Conservation (phyloP, 495 filamentous ascomycete genomes). For the Penicillium coffeae region DNA sequence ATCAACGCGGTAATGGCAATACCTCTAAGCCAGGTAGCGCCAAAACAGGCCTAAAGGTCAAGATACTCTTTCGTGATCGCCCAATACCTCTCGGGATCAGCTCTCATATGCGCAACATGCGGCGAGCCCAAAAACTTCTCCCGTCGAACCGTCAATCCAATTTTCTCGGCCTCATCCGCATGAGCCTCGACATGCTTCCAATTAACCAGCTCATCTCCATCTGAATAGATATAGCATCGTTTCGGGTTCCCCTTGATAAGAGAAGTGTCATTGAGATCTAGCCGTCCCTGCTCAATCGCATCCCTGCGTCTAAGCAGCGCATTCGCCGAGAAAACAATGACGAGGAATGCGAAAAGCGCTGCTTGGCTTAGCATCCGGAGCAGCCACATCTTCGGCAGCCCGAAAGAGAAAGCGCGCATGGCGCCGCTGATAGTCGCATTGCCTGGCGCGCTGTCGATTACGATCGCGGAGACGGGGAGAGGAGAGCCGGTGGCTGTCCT, state of each 20-base stretch:
- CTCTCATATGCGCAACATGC: constrained; percentile 45
- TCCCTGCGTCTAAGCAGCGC: constrained; percentile 16
- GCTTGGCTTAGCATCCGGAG: constrained; percentile 30
- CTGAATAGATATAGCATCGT: constrained; percentile 46
- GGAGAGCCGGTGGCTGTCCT: constrained; percentile 24
- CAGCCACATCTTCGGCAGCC: constrained; percentile 30
- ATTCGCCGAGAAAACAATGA: constrained; percentile 10
- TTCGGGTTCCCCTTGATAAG: constrained; percentile 14
- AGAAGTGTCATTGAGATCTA: constrained; percentile 25
- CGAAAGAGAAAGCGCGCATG: constrained; percentile 35
- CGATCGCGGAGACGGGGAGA: constrained; percentile 32
- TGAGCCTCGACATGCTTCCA: constrained; percentile 40
- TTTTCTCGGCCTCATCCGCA: constrained; percentile 33
- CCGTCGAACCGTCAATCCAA: constrained; percentile 32
- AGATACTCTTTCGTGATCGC: constrained; percentile 23
- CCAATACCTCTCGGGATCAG: constrained; percentile 44
- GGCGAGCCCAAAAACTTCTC: constrained; percentile 37
- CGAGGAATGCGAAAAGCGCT: constrained; percentile 21
- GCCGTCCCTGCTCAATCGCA: constrained; percentile 24
- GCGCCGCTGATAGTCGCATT: constrained; percentile 21
- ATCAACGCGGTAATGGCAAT: too few species aligned
- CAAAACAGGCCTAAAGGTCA: not conserved
- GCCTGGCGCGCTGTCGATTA: constrained; percentile 44
- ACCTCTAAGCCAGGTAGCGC: too few species aligned
- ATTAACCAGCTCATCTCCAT: constrained; percentile 39